Conservation (phyloP, 1,284 basidiomycete species). For the Apiotrichum gamsii region DNA sequence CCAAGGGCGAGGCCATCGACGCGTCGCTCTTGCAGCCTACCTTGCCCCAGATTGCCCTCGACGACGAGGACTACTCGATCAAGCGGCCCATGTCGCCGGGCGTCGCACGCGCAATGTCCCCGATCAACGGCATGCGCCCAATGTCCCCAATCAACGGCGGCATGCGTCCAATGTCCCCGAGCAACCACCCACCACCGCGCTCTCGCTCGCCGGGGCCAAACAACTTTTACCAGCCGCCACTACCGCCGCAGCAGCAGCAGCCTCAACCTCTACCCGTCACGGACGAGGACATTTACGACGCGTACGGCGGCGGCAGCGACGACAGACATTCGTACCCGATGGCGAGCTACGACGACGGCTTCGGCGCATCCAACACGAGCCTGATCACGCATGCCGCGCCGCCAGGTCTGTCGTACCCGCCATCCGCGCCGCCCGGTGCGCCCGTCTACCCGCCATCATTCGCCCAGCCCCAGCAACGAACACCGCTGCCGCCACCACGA, state of each 20-base stretch:
- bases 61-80: conserved; percentile 61
- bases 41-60: conserved; percentile 80
- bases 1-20: conserved; percentile 76
- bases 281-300: conserved; percentile 2
- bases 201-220: neutral
- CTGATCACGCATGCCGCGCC: too few relatives aligned
- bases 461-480: too few relatives aligned
- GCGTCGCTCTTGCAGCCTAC: conserved; percentile 70
- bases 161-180: neutral
- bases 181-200: too few relatives aligned
- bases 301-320: neutral
- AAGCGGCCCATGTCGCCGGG: conserved; percentile 11
- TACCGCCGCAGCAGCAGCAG: neutral
- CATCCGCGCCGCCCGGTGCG: too few relatives aligned
- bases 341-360: too few relatives aligned
- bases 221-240: neutral
- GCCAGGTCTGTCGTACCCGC: too few relatives aligned
- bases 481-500: too few relatives aligned
- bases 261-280: too few relatives aligned
- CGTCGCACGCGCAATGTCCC: neutral
- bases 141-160: neutral
- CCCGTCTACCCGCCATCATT: too few relatives aligned
- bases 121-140: neutral
- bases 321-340: neutral
- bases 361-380: too few relatives aligned